phyloP scores from a whole-genome alignment of 192 early-diverging fungal species.

The Coemansia sp. region DNA sequence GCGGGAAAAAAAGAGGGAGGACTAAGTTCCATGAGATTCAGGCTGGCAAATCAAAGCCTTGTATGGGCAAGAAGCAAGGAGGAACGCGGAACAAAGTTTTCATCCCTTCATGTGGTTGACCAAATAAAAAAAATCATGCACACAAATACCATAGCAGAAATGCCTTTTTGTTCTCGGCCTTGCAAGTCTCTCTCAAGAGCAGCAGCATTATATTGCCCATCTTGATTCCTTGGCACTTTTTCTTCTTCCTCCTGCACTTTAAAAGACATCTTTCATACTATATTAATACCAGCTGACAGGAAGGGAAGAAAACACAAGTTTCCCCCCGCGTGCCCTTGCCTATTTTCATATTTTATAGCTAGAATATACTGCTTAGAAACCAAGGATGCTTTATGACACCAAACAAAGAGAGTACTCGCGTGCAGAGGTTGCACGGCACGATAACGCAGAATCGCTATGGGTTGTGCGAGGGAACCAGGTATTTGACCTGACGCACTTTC shows the following conservation, averaged over 20 bases:
- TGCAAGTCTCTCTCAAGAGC: slow-evolving; percentile 3
- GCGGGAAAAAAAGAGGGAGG: too few species aligned
- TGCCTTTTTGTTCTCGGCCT: slow-evolving; percentile 8
- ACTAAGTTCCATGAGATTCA: too few species aligned
- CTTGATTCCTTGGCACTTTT: neutral
- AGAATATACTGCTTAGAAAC: neutral
- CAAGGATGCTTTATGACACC: neutral
- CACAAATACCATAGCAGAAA: too few species aligned
- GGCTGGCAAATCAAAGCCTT: too few species aligned
- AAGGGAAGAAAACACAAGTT: too few species aligned
- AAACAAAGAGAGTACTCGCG: slow-evolving; percentile 59
- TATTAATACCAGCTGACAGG: neutral
- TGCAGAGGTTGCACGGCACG: slow-evolving; percentile 74
- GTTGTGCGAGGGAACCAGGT: slow-evolving; percentile 76
- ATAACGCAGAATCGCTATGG: slow-evolving; percentile 74
- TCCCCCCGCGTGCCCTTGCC: too few species aligned
- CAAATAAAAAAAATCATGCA: neutral
- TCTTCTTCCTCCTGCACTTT: neutral
- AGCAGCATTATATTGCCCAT: too few species aligned
- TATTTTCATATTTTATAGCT: neutral
- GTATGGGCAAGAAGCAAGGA: too few species aligned
- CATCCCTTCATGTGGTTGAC: too few species aligned
- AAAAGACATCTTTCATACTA: neutral
- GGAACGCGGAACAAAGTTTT: neutral
- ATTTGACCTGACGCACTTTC: slow-evolving; percentile 87